phyloP scores from a whole-genome alignment of 2,329 filamentous ascomycete genomes.

The Herpotrichia juniperi region DNA sequence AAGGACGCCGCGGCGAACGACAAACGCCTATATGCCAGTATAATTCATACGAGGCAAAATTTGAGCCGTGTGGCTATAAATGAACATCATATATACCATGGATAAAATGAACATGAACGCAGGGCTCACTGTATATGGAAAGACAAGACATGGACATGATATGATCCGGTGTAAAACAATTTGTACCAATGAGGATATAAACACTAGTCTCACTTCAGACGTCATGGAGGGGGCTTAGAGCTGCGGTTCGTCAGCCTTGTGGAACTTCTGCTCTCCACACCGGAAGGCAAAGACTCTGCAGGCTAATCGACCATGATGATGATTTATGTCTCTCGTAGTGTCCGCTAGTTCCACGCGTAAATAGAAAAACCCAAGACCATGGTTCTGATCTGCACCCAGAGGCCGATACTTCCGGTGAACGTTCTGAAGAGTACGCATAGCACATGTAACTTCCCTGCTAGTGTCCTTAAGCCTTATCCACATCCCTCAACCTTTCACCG shows the following conservation, averaged over 20 bases:
- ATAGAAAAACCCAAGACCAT: not conserved
- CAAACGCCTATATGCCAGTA: too few relatives aligned
- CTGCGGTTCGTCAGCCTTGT: not conserved
- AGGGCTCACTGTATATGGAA: not conserved
- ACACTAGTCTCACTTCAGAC: not conserved
- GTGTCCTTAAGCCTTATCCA: not conserved
- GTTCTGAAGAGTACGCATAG: too few relatives aligned
- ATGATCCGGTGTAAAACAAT: not conserved
- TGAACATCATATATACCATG: too few relatives aligned
- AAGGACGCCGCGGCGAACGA: too few relatives aligned
- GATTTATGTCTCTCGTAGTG: not conserved
- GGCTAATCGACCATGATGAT: too few relatives aligned
- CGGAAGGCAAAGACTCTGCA: not conserved
- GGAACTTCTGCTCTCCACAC: not conserved
- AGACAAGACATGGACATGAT: not conserved
- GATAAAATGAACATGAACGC: not conserved
- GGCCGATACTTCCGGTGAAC: not conserved
- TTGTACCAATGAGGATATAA: not conserved
- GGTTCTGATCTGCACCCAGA: not conserved
- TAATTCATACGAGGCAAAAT: too few relatives aligned
- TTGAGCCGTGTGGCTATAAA: too few relatives aligned
- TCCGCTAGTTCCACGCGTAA: too few relatives aligned
- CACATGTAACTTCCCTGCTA: not conserved
- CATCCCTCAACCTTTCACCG: not conserved
- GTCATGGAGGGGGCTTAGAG: not conserved